These are phyloP conservation scores for Claviceps monticola DNA, from an alignment of 2,329 filamentous ascomycete species.

Conservation along the genomic window DNA sequence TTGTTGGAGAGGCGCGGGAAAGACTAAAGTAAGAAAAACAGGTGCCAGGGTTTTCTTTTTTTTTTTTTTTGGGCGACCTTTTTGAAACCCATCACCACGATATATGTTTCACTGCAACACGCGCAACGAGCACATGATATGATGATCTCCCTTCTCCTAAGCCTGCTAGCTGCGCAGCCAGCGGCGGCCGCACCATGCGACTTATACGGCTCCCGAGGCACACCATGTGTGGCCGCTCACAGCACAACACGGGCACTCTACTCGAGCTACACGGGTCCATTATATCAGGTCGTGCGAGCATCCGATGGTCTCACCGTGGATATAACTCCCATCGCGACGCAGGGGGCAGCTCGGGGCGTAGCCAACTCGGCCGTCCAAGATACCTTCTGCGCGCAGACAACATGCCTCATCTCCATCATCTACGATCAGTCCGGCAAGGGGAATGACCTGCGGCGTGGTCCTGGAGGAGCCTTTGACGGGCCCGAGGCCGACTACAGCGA, in stretches of 20 bases:
- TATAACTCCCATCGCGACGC: not conserved
- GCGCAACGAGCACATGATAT: no score
- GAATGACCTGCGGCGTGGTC: constrained; percentile 49
- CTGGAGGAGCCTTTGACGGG: constrained; percentile 40
- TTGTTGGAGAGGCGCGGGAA: no score
- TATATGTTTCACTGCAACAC: no score
- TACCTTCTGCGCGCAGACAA: constrained; percentile 44
- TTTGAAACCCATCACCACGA: no score
- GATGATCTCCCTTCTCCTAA: no score
- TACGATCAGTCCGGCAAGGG: constrained; percentile 51
- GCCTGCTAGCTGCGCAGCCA: not conserved
- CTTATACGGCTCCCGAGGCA: constrained; percentile 42
- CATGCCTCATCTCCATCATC: constrained; percentile 48
- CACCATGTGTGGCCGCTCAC: constrained; percentile 51
- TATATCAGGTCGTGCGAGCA: constrained; percentile 46
- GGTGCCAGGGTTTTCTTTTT: no score
- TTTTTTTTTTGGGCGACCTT: no score
- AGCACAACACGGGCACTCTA: constrained; percentile 52
- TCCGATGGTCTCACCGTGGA: constrained; percentile 23
- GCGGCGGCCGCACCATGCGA: constrained; percentile 34
- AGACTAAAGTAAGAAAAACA: no score
- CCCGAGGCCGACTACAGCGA: constrained; percentile 44
- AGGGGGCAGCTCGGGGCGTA: constrained; percentile 33
- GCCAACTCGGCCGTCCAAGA: constrained; percentile 49
- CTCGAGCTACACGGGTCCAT: constrained; percentile 32